A percentile compares a stretch with the other conserved stretches of the same genome.
Conservation (phyloP, 768 basidiomycete species). For the Termitomyces eurrhizus region DNA sequence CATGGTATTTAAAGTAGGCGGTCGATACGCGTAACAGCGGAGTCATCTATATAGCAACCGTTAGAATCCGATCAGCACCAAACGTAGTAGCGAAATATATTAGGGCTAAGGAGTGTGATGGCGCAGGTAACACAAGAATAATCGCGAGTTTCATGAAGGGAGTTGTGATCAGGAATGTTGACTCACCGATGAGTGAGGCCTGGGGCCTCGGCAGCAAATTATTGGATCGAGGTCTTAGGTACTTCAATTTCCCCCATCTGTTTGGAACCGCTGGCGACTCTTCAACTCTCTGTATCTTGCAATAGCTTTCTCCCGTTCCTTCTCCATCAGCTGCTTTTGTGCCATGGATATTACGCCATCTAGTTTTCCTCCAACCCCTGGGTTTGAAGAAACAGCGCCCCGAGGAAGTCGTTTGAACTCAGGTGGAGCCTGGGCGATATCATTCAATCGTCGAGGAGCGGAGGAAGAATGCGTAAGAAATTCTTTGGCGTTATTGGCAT, state of each 20-base stretch:
- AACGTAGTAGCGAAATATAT: not conserved
- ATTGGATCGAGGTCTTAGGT: not conserved
- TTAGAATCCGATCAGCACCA: conserved; percentile 11
- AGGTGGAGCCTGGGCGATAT: conserved; percentile 24
- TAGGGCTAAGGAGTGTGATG: not conserved
- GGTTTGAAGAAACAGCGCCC: conserved; percentile 3
- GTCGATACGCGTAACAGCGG: not conserved
- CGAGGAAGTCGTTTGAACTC: conserved; percentile 23
- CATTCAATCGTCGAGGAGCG: conserved; percentile 45
- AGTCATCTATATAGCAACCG: not conserved
- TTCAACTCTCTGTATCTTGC: conserved; percentile 67
- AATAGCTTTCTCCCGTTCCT: conserved; percentile 69
- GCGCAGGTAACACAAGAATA: not conserved
- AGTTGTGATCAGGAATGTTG: not conserved
- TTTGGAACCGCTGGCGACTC: conserved; percentile 33
- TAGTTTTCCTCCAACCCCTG: conserved; percentile 23
- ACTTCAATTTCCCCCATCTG: not conserved
- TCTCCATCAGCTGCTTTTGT: conserved; percentile 74
- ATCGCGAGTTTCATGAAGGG: not conserved
- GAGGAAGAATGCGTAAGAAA: conserved; percentile 49
- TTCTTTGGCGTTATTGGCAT: conserved; percentile 36
- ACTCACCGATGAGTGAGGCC: not conserved
- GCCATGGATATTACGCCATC: conserved; percentile 65
- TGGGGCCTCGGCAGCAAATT: not conserved
- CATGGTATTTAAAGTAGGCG: not conserved